phyloP scores from a whole-genome alignment of 352 stramenopile species.

The Bremia lactucae region DNA sequence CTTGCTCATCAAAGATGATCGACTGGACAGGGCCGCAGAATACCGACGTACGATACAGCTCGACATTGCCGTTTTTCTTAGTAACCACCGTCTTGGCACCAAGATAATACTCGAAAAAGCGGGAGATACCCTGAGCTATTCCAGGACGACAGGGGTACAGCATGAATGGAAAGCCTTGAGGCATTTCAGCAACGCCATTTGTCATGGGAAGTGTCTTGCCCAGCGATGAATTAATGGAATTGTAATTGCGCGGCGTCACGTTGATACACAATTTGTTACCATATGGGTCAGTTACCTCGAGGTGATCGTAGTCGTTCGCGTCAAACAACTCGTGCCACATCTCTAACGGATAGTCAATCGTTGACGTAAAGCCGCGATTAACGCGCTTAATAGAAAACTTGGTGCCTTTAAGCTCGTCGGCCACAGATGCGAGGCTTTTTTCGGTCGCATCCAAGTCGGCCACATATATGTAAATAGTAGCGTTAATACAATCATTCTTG shows the following conservation, averaged over 20 bases:
- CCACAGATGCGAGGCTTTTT: slow-evolving; percentile 32
- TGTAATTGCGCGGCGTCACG: slow-evolving; percentile 46
- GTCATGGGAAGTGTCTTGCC: slow-evolving; percentile 41
- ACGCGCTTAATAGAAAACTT: slow-evolving; percentile 40
- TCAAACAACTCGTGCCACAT: slow-evolving; percentile 49
- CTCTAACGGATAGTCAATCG: slow-evolving; percentile 34
- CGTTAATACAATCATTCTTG: slow-evolving; percentile 47
- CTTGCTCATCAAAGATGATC: slow-evolving; percentile 53
- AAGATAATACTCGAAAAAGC: slow-evolving; percentile 64
- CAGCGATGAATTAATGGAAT: slow-evolving; percentile 44
- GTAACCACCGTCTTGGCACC: slow-evolving; percentile 39
- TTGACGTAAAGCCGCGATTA: slow-evolving; percentile 40
- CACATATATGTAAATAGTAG: slow-evolving; percentile 50
- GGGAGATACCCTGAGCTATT: slow-evolving; percentile 42
- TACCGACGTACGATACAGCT: slow-evolving; percentile 34
- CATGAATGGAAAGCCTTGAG: slow-evolving; percentile 49
- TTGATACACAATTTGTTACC: slow-evolving; percentile 46
- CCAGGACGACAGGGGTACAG: slow-evolving; percentile 46
- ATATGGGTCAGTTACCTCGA: slow-evolving; percentile 51
- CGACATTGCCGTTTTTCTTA: slow-evolving; percentile 26
- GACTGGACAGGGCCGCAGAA: slow-evolving; percentile 44
- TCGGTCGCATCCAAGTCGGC: slow-evolving; percentile 44
- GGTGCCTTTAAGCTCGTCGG: slow-evolving; percentile 39
- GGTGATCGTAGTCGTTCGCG: slow-evolving; percentile 38
- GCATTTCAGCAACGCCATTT: slow-evolving; percentile 28